phyloP scores from a whole-genome alignment of 306 rosid species.

The Prunus fruticosa region DNA sequence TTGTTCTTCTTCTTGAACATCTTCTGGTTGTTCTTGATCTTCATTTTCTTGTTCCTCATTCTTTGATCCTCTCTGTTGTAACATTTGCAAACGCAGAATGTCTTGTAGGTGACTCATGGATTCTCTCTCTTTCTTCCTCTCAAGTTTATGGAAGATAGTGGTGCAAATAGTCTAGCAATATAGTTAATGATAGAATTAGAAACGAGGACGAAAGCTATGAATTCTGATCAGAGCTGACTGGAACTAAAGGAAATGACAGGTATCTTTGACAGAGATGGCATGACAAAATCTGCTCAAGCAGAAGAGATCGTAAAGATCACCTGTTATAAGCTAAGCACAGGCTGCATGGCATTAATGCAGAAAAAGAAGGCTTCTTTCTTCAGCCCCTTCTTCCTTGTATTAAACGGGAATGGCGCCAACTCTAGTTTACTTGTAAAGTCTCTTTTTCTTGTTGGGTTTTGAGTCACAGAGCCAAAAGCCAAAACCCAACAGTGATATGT shows the following conservation, averaged over 20 bases:
- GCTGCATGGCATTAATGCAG: slow-evolving; percentile 1
- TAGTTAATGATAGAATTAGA: background rate
- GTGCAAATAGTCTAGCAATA: background rate
- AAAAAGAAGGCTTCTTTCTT: background rate
- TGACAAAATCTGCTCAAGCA: background rate
- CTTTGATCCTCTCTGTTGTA: slow-evolving; percentile 5
- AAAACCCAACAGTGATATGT: background rate
- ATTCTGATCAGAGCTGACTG: background rate
- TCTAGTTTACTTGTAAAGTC: background rate
- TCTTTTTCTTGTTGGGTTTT: background rate
- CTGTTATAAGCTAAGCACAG: background rate
- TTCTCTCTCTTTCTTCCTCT: background rate
- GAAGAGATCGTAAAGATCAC: background rate
- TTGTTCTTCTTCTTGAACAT: too few species aligned
- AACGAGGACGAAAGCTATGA: background rate
- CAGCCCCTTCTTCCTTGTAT: background rate
- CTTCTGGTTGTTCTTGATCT: background rate
- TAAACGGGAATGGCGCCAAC: background rate
- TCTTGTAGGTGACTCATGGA: slow-evolving; percentile 1
- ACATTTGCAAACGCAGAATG: background rate
- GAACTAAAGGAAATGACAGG: background rate
- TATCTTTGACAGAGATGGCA: background rate
- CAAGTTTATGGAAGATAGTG: background rate
- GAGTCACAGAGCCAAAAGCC: background rate
- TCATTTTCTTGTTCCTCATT: background rate